Conservation (phyloP, 352 stramenopile species). For the Pythium angustatum region DNA sequence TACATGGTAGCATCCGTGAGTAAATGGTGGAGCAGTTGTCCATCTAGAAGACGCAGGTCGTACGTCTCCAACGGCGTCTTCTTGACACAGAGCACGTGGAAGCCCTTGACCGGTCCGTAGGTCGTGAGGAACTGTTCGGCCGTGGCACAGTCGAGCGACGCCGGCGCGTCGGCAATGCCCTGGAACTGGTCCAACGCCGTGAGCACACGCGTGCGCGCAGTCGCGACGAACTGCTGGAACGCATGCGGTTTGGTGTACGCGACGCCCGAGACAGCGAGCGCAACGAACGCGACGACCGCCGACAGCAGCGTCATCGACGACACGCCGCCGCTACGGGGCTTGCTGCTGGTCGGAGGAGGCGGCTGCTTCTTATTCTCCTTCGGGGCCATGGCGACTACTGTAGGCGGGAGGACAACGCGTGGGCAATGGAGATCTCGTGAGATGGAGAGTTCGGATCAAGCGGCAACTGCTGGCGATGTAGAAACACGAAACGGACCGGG, state of each 20-base stretch:
- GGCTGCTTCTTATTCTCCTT: not conserved
- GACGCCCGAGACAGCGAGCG: slow-evolving; percentile 28
- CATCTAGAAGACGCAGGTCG: too few relatives aligned
- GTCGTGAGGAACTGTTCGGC: slow-evolving; percentile 57
- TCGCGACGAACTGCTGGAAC: slow-evolving; percentile 19
- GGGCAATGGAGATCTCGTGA: slow-evolving; percentile 10
- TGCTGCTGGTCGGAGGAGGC: not conserved
- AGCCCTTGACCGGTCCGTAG: slow-evolving; percentile 59
- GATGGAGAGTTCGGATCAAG: too few relatives aligned
- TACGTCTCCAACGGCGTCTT: slow-evolving; percentile 47
- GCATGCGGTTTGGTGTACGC: slow-evolving; percentile 26
- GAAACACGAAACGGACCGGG: slow-evolving; percentile 12
- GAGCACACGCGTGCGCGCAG: slow-evolving; percentile 29
- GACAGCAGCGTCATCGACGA: slow-evolving; percentile 25
- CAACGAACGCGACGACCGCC: slow-evolving; percentile 32
- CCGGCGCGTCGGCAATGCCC: slow-evolving; percentile 17
- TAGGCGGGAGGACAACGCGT: too few relatives aligned
- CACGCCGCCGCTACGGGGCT: not conserved
- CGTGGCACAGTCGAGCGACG: slow-evolving; percentile 36
- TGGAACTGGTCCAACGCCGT: slow-evolving; percentile 36
- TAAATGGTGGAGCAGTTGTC: too few relatives aligned
- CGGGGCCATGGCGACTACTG: not conserved
- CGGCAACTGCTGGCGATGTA: too few relatives aligned
- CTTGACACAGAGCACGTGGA: slow-evolving; percentile 69
- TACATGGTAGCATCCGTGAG: too few relatives aligned